Conservation (phyloP, 2,329 filamentous ascomycete genomes). For the Xylariales sp. region DNA sequence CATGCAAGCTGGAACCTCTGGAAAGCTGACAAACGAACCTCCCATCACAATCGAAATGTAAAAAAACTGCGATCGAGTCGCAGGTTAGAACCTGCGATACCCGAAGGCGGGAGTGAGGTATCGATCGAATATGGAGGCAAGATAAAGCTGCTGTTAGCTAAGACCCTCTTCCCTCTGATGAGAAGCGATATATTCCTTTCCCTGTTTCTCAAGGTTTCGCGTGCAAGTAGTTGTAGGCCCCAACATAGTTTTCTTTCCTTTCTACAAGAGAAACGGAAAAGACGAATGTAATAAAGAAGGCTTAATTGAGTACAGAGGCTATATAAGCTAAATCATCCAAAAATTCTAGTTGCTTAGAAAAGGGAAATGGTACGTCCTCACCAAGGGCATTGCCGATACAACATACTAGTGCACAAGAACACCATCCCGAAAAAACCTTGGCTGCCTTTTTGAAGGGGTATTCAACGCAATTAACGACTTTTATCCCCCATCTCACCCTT, state of each 20-base stretch:
- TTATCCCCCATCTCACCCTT: not conserved
- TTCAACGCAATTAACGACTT: slow-evolving; percentile 16
- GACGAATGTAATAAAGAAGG: not conserved
- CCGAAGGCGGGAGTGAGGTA: not conserved
- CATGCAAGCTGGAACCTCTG: slow-evolving; percentile 66
- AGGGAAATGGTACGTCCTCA: not conserved
- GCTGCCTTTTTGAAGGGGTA: slow-evolving; percentile 15
- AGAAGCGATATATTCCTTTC: not conserved
- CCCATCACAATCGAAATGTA: slow-evolving; percentile 48
- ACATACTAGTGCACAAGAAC: not conserved
- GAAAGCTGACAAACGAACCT: slow-evolving; percentile 56
- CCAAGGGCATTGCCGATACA: not conserved
- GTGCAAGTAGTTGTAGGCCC: not conserved
- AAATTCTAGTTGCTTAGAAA: slow-evolving; percentile 12
- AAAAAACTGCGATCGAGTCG: not conserved
- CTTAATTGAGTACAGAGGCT: slow-evolving; percentile 22
- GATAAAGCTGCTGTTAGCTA: not conserved
- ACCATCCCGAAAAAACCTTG: slow-evolving; percentile 2
- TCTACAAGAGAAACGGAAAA: not conserved
- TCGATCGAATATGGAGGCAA: not conserved
- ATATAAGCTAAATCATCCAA: slow-evolving; percentile 14
- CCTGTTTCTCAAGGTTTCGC: not conserved
- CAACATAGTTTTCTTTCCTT: not conserved
- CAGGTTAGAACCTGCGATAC: not conserved
- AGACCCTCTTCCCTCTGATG: not conserved